Percentiles rank a stretch among this genome's conserved stretches.
phyloP scores from a whole-genome alignment of 768 basidiomycete genomes.

The Mycena galopus region DNA sequence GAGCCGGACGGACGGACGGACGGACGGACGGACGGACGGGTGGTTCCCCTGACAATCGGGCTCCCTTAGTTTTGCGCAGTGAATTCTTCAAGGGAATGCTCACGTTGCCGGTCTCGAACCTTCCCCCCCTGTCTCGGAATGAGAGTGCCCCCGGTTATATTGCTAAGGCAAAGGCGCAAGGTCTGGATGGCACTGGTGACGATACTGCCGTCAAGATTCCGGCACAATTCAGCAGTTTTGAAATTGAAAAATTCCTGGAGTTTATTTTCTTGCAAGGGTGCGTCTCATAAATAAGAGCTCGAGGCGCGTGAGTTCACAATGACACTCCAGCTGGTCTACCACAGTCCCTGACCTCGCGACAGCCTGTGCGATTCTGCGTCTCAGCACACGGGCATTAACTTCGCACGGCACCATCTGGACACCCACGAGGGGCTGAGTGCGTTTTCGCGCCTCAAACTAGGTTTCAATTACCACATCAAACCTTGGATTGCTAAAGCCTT shows the following conservation, averaged over 20 bases:
- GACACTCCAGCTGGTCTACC: neutral
- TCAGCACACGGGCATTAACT: neutral
- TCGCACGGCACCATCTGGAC: neutral
- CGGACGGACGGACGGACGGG: too few relatives aligned
- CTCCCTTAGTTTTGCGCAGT: neutral
- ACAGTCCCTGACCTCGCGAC: neutral
- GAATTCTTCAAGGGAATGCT: constrained; percentile 8
- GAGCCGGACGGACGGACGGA: too few relatives aligned
- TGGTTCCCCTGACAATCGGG: too few relatives aligned
- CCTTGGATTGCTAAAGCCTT: constrained; percentile 4
- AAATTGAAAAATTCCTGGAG: constrained; percentile 6
- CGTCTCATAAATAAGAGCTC: neutral
- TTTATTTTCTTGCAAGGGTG: constrained; percentile 6
- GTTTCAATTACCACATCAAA: neutral
- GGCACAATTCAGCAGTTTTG: neutral
- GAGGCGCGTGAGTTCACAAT: neutral
- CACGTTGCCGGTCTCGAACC: neutral
- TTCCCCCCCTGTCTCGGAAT: neutral
- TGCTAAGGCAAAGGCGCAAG: neutral
- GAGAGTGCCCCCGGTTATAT: neutral
- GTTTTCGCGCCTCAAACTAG: neutral
- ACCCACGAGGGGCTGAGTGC: neutral
- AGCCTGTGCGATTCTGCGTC: constrained; percentile 1
- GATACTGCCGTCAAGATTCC: neutral
- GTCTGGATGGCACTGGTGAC: neutral